These are phyloP conservation scores for Arachis hypogaea DNA, from an alignment of 306 rosid genomes.

Conservation along the genomic window DNA sequence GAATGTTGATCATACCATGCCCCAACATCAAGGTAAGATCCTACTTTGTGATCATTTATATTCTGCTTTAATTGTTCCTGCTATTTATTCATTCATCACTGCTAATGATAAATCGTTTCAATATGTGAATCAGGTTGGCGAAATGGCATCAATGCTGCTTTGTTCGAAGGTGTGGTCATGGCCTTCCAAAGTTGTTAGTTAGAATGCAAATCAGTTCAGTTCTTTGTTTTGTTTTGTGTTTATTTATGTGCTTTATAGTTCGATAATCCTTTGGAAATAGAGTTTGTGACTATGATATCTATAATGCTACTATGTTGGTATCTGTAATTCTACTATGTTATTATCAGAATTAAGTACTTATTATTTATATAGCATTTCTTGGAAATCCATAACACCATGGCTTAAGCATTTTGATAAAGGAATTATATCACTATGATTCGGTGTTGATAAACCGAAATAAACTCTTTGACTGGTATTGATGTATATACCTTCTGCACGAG, in stretches of 20 bases:
- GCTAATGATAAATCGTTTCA: constrained; percentile 28
- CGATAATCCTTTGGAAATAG: constrained; percentile 7
- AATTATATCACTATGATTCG: no score
- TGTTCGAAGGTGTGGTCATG: constrained; percentile 23
- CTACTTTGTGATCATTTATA: not conserved
- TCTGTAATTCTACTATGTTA: no score
- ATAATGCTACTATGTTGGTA: not conserved
- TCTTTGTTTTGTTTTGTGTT: not conserved
- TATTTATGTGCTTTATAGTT: constrained; percentile 19
- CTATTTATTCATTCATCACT: not conserved
- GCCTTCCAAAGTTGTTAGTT: constrained; percentile 19
- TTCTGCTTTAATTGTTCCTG: not conserved
- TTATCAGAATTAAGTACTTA: constrained; percentile 20
- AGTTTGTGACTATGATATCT: not conserved
- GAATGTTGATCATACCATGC: constrained; percentile 45
- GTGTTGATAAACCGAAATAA: no score
- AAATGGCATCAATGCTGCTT: constrained; percentile 30
- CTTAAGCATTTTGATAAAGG: not conserved
- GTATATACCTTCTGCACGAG: no score
- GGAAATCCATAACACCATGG: constrained; percentile 2
- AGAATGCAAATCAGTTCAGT: not conserved
- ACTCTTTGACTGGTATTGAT: no score
- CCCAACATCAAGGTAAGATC: constrained; percentile 49
- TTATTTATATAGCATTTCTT: constrained; percentile 14
- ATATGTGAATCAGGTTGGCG: constrained; percentile 45